phyloP scores from a whole-genome alignment of 768 basidiomycete species.

The Rhizopogon rudus region DNA sequence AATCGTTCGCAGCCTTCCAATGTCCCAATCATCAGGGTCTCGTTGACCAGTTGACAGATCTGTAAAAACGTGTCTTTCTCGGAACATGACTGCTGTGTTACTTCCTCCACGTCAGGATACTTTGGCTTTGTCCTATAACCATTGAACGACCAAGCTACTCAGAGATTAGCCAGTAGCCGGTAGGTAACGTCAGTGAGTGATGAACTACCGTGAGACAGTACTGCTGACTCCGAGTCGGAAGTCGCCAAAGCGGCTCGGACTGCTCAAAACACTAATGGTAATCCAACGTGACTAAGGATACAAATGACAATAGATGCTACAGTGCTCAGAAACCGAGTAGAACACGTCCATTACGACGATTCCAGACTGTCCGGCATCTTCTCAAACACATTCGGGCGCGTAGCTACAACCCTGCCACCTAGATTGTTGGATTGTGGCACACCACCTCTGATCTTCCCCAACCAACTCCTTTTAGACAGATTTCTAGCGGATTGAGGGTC shows the following conservation, averaged over 20 bases:
- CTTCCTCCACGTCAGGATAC: not conserved
- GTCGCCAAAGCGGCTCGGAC: too few relatives aligned
- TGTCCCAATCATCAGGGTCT: conserved; percentile 55
- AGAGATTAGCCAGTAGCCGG: not conserved
- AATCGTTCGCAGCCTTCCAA: conserved; percentile 42
- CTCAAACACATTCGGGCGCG: conserved; percentile 12
- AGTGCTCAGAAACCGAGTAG: conserved; percentile 4
- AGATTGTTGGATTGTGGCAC: conserved; percentile 10
- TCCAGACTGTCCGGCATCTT: not conserved
- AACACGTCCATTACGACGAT: conserved; percentile 2
- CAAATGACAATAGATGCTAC: conserved; percentile 6
- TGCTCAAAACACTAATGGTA: too few relatives aligned
- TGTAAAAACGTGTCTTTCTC: conserved; percentile 13
- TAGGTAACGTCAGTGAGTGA: not conserved
- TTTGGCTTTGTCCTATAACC: not conserved
- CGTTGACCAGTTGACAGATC: conserved; percentile 56
- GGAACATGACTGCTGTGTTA: not conserved
- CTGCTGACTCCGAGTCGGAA: too few relatives aligned
- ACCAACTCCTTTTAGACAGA: conserved; percentile 58
- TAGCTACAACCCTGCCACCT: not conserved
- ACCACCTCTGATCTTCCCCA: conserved; percentile 61
- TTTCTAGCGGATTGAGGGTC: conserved; percentile 28
- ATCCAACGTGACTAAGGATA: not conserved
- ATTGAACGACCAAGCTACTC: not conserved
- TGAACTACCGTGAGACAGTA: too few relatives aligned